Evolutionary conservation across 331 rosid species (phyloP), one percentile per base, ranked within the genome.

Genomic region (Saraca asoca): DNA sequence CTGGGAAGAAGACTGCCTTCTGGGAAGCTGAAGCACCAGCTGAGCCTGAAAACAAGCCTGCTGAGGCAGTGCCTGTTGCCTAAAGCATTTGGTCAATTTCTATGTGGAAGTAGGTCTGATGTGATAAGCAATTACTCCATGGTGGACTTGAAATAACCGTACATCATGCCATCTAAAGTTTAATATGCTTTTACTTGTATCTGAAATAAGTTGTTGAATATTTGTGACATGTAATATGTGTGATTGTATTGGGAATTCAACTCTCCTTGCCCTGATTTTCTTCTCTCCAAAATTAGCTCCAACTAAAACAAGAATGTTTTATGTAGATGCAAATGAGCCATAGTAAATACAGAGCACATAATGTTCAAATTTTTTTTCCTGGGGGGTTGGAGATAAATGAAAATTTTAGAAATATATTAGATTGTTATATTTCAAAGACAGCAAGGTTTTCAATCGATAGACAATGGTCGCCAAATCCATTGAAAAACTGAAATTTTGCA

Each of bases 1-100:
- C 95, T 20, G 98, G 98, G 56, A 93, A 93, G 91, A 88, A 90
- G 70, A 93, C 97, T 35, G 75, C 87, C 49, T 90, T 75, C 69
- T 90, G 97, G 98, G 95, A 79, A 48, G 83, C 77, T 0, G 88
- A 76, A 55, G 86, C 80, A 48, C 37, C 73, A 33, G 45, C 55
- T 7, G 45, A 64, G 35, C 50, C 78, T 34, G 77, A 63, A 72
- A 39, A 39, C 43, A 39, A 39, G 43, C 43, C 85, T 0, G 64
- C 70, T 11, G 75, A 78, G 66, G 55, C 80, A 8, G 82, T 72
- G 64, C 77, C 75, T 46, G 95, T 70, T 59, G 75, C 85, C 15
- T 83, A 72, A 79, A 67, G 51, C 54, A 17, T 65, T 19, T 38
- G 50, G 69, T 62, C 61, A 35, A 45, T 74, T 69, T 50, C 66